Base-by-base conservation (phyloP, 208 protist species). In the Crithidia brevicula region DNA sequence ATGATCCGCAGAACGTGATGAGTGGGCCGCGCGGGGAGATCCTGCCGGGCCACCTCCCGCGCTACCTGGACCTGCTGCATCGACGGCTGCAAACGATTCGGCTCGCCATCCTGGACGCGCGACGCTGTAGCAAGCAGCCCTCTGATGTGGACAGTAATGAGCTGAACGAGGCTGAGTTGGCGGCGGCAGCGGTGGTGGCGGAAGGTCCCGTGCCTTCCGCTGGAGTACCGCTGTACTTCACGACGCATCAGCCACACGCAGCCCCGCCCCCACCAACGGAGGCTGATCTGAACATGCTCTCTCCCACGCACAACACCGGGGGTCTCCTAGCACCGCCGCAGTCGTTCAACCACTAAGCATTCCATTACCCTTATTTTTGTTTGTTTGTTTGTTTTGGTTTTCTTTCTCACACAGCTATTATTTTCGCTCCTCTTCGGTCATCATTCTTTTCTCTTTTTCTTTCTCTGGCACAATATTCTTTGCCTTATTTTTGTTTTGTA, bases 251-350 rank as follows among this genome's bases (percentile, higher is more conserved):
- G 49, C 31, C 25, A 23, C 60, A 28, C 38, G 31, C 53, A 16
- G 42, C 23, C 7, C 53, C 61, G 8, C 38, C 45, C 3, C 61
- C n/a, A 9, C 43, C 69, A 9, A 63, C 43, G 18, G 42, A 63
- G 23, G 69, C 38, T 13, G 69, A 83, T 13, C 60, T 58, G 7
- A 71, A 67, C 25, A 57, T 89, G 36, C 79, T 89, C 68, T 89
- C 79, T 1, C 83, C 83, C 7, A 89, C 75, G 9, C 77, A 86
- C 80, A 62, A 58, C 30, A 62, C 56, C 6, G 68, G 66, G 20
- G 67, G 53, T 8, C 68, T 87, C 22, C 74, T 90, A 25, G 58
- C 81, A 27, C 84, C 80, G 8, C 60, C 72, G 16, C 73, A 89
- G 45, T 65, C 76, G 13, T 40, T 77, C 15, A 83, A 72, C 15